Evolutionary conservation across 495 filamentous ascomycete species (phyloP).

Genomic region (Evansstolkia leycettana): DNA sequence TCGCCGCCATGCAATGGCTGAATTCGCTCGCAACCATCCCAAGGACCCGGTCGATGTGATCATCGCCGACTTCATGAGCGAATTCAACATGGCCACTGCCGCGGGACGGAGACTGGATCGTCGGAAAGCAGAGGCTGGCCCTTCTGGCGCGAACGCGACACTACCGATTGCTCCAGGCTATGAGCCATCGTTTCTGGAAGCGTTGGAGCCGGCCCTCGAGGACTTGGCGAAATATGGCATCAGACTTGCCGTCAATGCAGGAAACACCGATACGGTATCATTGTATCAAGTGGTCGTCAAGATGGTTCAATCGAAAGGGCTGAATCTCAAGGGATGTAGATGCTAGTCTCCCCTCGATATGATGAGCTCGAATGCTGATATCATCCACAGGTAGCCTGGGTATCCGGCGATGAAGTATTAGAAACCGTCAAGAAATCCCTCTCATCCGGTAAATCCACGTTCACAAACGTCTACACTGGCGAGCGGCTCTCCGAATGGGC

Average conservation of each 20-base stretch:
- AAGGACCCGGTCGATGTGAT: constrained; percentile 43
- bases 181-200: constrained; percentile 41
- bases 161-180: constrained; percentile 22
- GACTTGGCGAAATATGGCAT: constrained; percentile 39
- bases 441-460: constrained; percentile 21
- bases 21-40: constrained; percentile 35
- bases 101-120: constrained; percentile 31
- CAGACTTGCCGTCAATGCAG: constrained; percentile 48
- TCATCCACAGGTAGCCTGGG: constrained; percentile 28
- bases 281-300: constrained; percentile 32
- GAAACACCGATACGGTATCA: constrained; percentile 36
- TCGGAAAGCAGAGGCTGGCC: constrained; percentile 3
- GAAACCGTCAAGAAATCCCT: constrained; percentile 26
- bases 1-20: constrained; percentile 41
- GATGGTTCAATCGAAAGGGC: constrained; percentile 28
- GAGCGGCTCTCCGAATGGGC: constrained; percentile 34
- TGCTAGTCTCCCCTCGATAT: neutral
- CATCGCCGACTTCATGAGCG: constrained; percentile 46
- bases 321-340: constrained; percentile 28
- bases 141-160: neutral
- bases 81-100: constrained; percentile 39
- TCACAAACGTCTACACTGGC: constrained; percentile 41
- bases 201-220: constrained; percentile 37
- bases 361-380: neutral
- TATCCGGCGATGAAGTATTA: constrained; percentile 41